Evolutionary conservation across 108 stramenopile species (phyloP), one percentile per base, ranked within the genome.

Genomic region (Nitzschia sp.): DNA sequence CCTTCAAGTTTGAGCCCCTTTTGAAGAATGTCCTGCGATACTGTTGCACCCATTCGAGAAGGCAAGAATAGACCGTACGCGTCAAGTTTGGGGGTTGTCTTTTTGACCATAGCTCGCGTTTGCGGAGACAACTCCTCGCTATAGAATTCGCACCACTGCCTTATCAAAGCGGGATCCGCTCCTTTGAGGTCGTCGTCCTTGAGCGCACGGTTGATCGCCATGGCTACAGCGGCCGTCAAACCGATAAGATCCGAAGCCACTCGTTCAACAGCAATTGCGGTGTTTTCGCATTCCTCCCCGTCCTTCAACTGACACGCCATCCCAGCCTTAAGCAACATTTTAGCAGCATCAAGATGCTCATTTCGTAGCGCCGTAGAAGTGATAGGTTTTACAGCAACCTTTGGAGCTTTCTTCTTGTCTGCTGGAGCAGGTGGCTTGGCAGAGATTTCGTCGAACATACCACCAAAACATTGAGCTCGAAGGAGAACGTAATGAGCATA

Each of bases 401-500:
- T 72, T n/a, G n/a, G n/a, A 29, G 84, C 42, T 33, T 48, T 46
- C 64, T 81, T 83, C 57, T 75, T 83, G 46, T 58, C 57, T 33
- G 62, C 66, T 19, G 46, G 55, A 19, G 54, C 45, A 31, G 77
- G 45, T 33, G 78, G 77, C 66, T 26, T 71, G 59, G 51, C 60
- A 36, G 85, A 79, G 29, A 95, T 90, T 83, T 95, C 94, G 47
- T 84, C 86, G 66, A 95, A 95, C 75, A 86, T 68, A 23, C 92
- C 91, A 24, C 90, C 91, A 58, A 93, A 95, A 61, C 90, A 91
- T 72, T 93, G 91, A 21, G 88, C 87, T n/a, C 94, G 86, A 17
- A 92, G 84, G 18, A 95, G 68, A 3, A 95, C 94, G 59, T 93
- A 95, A 80, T 95, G 94, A 47, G 94, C 90, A 59, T 95, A 95